Evolutionary conservation across 225 moss, liverwort and hornwort genomes (phyloP).

Genomic region (Polytrichum commune): DNA sequence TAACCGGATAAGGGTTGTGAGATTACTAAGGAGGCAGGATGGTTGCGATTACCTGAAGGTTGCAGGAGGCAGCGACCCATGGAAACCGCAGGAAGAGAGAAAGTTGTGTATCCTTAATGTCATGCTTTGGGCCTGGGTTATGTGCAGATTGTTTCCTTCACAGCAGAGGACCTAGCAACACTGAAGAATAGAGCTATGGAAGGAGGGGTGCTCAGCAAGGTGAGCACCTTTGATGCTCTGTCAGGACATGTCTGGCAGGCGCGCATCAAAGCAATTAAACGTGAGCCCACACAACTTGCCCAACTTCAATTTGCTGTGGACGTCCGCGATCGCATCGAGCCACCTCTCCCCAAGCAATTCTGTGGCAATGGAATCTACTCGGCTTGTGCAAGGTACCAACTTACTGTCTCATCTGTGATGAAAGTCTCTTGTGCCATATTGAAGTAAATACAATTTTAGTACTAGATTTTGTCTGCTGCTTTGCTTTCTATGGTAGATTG

Average conservation of each 20-base stretch:
- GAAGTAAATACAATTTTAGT: too few species aligned
- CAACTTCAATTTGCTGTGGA: conserved; percentile 81
- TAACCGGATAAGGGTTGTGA: too few species aligned
- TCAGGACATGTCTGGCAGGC: conserved; percentile 83
- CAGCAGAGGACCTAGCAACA: conserved; percentile 36
- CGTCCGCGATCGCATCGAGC: conserved; percentile 65
- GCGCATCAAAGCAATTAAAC: conserved; percentile 60
- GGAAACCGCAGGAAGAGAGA: too few species aligned
- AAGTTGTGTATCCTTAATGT: neutral
- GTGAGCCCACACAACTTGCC: conserved; percentile 38
- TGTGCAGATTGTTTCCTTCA: conserved; percentile 37
- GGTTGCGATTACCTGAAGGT: too few species aligned
- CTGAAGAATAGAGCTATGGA: conserved; percentile 62
- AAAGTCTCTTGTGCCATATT: too few species aligned
- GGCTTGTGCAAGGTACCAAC: conserved; percentile 51
- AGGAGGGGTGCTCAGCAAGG: conserved; percentile 51
- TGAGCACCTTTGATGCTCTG: conserved; percentile 81
- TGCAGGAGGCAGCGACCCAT: too few species aligned
- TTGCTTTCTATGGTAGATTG: too few species aligned
- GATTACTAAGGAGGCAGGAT: too few species aligned
- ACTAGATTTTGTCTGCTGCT: too few species aligned
- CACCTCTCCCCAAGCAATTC: conserved; percentile 63
- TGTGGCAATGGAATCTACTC: conserved; percentile 80
- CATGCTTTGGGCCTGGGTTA: neutral
- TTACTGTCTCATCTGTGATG: too few species aligned